Percentiles rank a stretch among this genome's conserved stretches.
phyloP scores from a whole-genome alignment of 371 early-diverging fungal species.

The Lichtheimia corymbifera region DNA sequence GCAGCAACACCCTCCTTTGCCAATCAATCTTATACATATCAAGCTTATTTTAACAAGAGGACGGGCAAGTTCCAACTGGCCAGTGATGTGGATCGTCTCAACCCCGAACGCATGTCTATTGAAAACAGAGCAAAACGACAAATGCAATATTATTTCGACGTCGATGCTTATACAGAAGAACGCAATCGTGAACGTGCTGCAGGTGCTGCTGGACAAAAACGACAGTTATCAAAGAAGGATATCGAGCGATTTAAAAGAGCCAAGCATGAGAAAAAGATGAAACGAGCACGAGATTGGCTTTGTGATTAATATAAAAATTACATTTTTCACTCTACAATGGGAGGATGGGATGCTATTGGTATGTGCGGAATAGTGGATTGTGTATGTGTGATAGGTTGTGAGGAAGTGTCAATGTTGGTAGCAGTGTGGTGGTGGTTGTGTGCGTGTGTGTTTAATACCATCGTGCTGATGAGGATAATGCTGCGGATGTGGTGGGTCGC shows the following conservation, averaged over 20 bases:
- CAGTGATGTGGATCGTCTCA: slow-evolving; percentile 33
- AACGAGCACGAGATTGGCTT: slow-evolving; percentile 43
- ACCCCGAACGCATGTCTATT: slow-evolving; percentile 41
- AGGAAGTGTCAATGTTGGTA: too few relatives aligned
- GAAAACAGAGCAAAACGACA: slow-evolving; percentile 44
- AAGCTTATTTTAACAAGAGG: slow-evolving; percentile 53
- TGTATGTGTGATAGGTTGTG: too few relatives aligned
- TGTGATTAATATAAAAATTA: slow-evolving; percentile 19
- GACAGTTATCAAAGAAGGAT: slow-evolving; percentile 35
- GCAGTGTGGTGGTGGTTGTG: not conserved
- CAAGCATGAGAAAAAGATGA: slow-evolving; percentile 48
- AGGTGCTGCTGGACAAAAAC: slow-evolving; percentile 14
- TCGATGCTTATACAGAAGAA: slow-evolving; percentile 45
- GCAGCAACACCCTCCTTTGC: not conserved
- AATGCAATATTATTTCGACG: slow-evolving; percentile 53
- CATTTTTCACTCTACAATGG: too few relatives aligned
- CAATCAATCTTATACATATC: slow-evolving; percentile 30
- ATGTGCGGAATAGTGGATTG: not conserved
- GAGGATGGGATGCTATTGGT: too few relatives aligned
- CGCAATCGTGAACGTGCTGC: slow-evolving; percentile 22
- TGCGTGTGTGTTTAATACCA: slow-evolving; percentile 49
- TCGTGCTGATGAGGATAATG: slow-evolving; percentile 27
- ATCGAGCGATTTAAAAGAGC: slow-evolving; percentile 41
- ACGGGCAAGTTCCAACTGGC: slow-evolving; percentile 53
- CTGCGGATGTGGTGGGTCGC: slow-evolving; percentile 28